Base-by-base conservation (phyloP, 2,329 filamentous ascomycete species). In the Dactylella cylindrospora region DNA sequence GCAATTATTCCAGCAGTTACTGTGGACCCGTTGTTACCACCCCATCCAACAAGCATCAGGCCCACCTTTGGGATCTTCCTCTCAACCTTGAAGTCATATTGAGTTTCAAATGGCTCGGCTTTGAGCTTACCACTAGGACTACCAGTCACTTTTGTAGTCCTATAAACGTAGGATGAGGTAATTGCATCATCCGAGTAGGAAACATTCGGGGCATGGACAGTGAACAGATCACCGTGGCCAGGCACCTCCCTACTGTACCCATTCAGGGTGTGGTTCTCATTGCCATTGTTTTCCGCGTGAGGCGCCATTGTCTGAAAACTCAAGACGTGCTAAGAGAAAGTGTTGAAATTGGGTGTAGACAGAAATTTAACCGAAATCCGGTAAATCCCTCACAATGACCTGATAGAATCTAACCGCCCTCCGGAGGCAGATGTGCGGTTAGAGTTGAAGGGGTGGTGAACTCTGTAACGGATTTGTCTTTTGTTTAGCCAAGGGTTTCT, bases 11-110 rank as follows among this genome's bases (percentile, higher is more conserved):
- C 93, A 65, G 93, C 93, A 61, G 93, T 97, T 65, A 98, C 89
- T 57, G 93, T 98, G 67, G 89, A 89, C 67, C 93, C 93, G 73
- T 98, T 98, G 83, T 98, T 98, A 72, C 93, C 93, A 75, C 93
- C 93, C 84, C 86, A 91, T 66, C 93, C 93, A 68, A 98, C 91
- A 67, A 98, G 81, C 93, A 98, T 97, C 78, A 96, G 82, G 72
- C 93, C 93, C 68, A 89, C 82, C 80, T 91, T 95, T 75, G 90
- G 89, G 61, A 97, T 82, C 75, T 87, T 88, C 74, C 91, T 89
- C 73, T 95, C 86, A 71, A 93, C 88, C 81, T 95, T 95, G 86
- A 98, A 97, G 79, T 96, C 86, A 75, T 97, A 98, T 68, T 85
- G 77, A 66, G 87, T 93, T 77, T 95, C 86, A 75, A 87, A 87